phyloP scores from a whole-genome alignment of 1,139 yeast species.

The Casaregolazyma lundiana region DNA sequence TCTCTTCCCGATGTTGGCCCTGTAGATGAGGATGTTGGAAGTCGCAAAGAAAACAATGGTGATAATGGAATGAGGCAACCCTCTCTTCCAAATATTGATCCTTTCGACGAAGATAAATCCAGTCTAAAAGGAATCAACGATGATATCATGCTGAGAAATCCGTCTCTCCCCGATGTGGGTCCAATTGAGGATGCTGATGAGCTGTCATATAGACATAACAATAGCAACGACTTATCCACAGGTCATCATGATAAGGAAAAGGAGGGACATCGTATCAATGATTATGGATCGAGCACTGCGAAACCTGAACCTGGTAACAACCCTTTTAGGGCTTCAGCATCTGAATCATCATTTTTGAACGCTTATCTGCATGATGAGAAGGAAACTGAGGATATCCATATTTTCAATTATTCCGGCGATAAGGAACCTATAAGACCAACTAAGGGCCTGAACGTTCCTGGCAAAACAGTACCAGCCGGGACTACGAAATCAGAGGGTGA shows the following conservation, averaged over 20 bases:
- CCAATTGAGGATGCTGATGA: neutral
- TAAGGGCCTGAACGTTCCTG: neutral
- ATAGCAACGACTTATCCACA: neutral
- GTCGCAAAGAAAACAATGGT: neutral
- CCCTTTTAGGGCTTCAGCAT: neutral
- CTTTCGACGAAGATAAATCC: conserved; percentile 8
- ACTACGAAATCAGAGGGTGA: neutral
- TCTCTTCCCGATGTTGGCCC: neutral
- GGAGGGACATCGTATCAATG: neutral
- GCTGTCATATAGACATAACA: neutral
- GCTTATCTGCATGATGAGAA: neutral
- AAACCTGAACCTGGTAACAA: neutral
- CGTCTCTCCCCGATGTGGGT: neutral
- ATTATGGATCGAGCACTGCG: neutral
- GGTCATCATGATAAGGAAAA: neutral
- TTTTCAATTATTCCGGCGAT: neutral
- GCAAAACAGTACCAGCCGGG: neutral
- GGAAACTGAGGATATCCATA: neutral
- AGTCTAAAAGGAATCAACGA: neutral
- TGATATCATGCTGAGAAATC: neutral
- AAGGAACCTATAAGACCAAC: neutral
- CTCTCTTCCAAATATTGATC: conserved; percentile 14
- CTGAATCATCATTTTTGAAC: neutral
- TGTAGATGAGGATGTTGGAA: neutral
- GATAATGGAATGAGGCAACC: conserved; percentile 9